phyloP scores from a whole-genome alignment of 2,329 filamentous ascomycete genomes.

The Coniochaeta prunicola region DNA sequence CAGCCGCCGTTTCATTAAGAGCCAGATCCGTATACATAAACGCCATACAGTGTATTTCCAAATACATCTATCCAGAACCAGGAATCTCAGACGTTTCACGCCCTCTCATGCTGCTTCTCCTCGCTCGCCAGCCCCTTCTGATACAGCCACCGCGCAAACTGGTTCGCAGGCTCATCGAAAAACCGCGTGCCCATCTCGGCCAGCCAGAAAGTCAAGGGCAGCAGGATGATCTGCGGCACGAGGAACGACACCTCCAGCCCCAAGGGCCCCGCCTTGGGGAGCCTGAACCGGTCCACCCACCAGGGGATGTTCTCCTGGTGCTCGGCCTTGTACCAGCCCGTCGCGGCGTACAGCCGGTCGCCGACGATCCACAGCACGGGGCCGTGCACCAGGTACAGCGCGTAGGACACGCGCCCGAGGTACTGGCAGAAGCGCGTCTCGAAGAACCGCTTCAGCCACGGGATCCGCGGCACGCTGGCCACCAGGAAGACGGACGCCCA shows the following conservation, averaged over 20 bases:
- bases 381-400: conserved; percentile 56
- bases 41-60: too few relatives aligned
- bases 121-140: conserved; percentile 28
- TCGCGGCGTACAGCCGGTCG: conserved; percentile 54
- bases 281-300: conserved; percentile 48
- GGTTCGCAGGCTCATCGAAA: conserved; percentile 53
- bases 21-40: too few relatives aligned
- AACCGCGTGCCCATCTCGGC: conserved; percentile 46
- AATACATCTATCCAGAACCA: too few relatives aligned
- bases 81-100: too few relatives aligned
- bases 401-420: conserved; percentile 51
- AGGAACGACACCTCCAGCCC: conserved; percentile 55
- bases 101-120: not conserved
- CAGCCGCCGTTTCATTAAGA: too few relatives aligned
- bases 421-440: conserved; percentile 51
- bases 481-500: conserved; percentile 52
- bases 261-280: conserved; percentile 46
- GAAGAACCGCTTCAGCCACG: conserved; percentile 50
- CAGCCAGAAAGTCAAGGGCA: conserved; percentile 49
- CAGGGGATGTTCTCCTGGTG: conserved; percentile 41
- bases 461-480: conserved; percentile 43
- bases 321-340: conserved; percentile 42
- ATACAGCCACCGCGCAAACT: conserved; percentile 52
- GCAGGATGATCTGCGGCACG: conserved; percentile 47
- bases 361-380: conserved; percentile 51